Conservation (phyloP, 495 filamentous ascomycete genomes). For the Lindgomyces ingoldianus region DNA sequence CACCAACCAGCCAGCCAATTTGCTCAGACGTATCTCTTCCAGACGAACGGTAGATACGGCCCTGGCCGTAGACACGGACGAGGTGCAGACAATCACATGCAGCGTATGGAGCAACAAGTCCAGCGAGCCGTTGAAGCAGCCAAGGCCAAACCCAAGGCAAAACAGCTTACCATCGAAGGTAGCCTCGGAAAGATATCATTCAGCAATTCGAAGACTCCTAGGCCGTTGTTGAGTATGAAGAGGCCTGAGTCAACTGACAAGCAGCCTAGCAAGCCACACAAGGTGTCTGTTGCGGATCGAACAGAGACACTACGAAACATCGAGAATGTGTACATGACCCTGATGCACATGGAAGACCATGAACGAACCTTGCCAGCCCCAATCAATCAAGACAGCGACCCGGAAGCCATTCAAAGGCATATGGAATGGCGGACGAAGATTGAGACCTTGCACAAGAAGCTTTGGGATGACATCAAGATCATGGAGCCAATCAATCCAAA, state of each 20-base stretch:
- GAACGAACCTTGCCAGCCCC: conserved; percentile 82
- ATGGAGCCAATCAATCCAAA: conserved; percentile 82
- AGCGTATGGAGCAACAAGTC: conserved; percentile 98
- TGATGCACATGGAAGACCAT: conserved; percentile 94
- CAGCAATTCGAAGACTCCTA: conserved; percentile 95
- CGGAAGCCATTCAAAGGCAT: conserved; percentile 64
- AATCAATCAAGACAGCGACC: conserved; percentile 60
- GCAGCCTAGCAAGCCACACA: conserved; percentile 42
- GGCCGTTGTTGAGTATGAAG: conserved; percentile 93
- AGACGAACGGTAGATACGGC: conserved; percentile 79
- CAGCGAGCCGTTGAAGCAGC: conserved; percentile 95
- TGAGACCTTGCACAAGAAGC: conserved; percentile 69
- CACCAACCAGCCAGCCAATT: conserved; percentile 92
- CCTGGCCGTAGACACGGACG: conserved; percentile 63
- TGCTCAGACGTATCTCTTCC: conserved; percentile 95
- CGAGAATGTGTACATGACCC: conserved; percentile 77
- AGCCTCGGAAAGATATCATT: conserved; percentile 98
- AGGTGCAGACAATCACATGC: conserved; percentile 92
- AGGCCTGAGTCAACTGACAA: conserved; percentile 70
- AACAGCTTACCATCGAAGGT: conserved; percentile 97
- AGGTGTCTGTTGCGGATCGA: conserved; percentile 60
- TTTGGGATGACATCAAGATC: conserved; percentile 85
- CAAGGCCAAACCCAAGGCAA: conserved; percentile 95
- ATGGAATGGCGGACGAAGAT: conserved; percentile 71
- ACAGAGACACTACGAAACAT: conserved; percentile 82